phyloP scores from a whole-genome alignment of 306 rosid genomes.

The Fragaria vesca region DNA sequence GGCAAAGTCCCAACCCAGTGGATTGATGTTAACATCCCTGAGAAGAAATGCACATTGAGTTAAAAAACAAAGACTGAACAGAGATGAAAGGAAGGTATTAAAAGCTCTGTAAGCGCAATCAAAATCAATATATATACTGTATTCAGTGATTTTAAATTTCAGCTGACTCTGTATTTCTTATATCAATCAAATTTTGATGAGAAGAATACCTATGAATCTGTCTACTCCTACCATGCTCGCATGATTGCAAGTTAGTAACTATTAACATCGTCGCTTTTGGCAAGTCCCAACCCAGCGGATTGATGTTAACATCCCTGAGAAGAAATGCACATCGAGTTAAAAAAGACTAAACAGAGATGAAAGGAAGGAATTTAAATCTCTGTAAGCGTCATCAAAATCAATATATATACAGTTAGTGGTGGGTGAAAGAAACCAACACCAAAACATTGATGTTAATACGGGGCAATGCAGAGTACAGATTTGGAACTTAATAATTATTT shows the following conservation, averaged over 20 bases:
- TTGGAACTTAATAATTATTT: background rate
- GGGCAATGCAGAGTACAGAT: background rate
- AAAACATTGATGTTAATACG: no score
- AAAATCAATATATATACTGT: background rate
- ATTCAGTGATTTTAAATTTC: no score
- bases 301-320: conserved; percentile 28
- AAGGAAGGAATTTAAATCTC: background rate
- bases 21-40: conserved; percentile 22
- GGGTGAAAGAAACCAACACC: no score
- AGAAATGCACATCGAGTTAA: background rate
- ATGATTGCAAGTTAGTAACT: no score
- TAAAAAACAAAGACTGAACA: background rate
- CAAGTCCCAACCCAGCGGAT: no score
- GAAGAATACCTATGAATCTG: no score
- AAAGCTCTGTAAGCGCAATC: background rate
- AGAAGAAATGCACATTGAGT: conserved; percentile 4
- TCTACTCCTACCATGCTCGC: no score
- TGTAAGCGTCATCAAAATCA: background rate
- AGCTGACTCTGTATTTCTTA: no score
- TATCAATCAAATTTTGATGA: no score
- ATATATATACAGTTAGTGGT: background rate
- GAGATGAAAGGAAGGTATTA: background rate
- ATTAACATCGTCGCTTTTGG: no score
- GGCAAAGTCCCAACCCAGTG: no score
- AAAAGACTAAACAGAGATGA: background rate